phyloP scores from a whole-genome alignment of 139 green algal genomes.

The Tetradesmus obliquus region DNA sequence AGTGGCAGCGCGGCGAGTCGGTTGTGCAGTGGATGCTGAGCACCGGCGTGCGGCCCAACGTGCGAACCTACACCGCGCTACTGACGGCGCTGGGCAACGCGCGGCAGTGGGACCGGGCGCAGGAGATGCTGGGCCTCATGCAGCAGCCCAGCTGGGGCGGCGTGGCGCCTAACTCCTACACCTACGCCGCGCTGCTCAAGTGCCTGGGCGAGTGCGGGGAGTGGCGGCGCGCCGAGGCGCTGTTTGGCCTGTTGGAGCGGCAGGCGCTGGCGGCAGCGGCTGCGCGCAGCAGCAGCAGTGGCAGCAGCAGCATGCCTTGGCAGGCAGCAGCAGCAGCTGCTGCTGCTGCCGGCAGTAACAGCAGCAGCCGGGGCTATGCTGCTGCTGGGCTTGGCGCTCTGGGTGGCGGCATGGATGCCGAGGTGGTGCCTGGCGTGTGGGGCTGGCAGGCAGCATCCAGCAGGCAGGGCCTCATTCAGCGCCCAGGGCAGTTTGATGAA shows the following conservation, averaged over 20 bases:
- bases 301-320: slow-evolving; percentile 1
- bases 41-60: slow-evolving; percentile 73
- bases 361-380: background rate
- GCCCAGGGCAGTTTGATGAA: background rate
- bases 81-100: slow-evolving; percentile 79
- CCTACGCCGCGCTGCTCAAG: slow-evolving; percentile 80
- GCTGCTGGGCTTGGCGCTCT: background rate
- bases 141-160: slow-evolving; percentile 64
- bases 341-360: background rate
- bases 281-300: background rate
- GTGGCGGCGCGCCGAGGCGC: slow-evolving; percentile 81
- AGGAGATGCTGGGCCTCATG: slow-evolving; percentile 78
- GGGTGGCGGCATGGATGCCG: background rate
- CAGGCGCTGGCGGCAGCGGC: slow-evolving; percentile 60
- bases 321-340: slow-evolving; percentile 24
- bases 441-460: slow-evolving; percentile 32
- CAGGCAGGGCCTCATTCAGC: slow-evolving; percentile 29
- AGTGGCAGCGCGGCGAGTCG: slow-evolving; percentile 77
- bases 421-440: slow-evolving; percentile 35
- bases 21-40: slow-evolving; percentile 76
- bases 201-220: slow-evolving; percentile 82
- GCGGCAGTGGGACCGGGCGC: slow-evolving; percentile 75
- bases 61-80: slow-evolving; percentile 91
- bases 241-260: slow-evolving; percentile 83
- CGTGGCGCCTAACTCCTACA: slow-evolving; percentile 89